Evolutionary conservation across 805 yeast genomes (phyloP).

Genomic region (Komagataella kurtzmanii): DNA sequence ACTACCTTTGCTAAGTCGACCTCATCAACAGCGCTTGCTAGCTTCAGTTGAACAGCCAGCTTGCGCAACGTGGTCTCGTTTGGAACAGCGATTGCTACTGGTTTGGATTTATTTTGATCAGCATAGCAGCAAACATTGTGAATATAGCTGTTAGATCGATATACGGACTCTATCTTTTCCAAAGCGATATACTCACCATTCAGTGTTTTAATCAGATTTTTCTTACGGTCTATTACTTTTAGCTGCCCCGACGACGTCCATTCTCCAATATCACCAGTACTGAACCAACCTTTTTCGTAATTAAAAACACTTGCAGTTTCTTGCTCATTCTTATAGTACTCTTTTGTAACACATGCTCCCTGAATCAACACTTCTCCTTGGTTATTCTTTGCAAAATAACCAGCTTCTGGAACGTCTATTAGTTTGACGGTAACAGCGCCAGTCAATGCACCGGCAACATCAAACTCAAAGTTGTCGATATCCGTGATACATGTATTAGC

Average conservation of each 20-base stretch:
- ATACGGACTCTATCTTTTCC: conserved; percentile 84
- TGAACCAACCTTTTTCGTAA: conserved; percentile 84
- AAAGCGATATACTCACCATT: conserved; percentile 97
- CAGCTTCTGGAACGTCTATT: conserved; percentile 84
- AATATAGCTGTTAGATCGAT: conserved; percentile 71
- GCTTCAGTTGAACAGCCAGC: conserved; percentile 42
- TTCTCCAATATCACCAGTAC: conserved; percentile 94
- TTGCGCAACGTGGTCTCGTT: conserved; percentile 51
- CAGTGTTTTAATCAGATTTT: conserved; percentile 88
- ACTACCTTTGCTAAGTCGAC: conserved; percentile 32
- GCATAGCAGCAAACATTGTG: conserved; percentile 87
- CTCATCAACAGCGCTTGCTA: conserved; percentile 28
- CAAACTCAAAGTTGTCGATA: conserved; percentile 53
- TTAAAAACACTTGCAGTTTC: conserved; percentile 68
- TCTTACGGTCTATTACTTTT: conserved; percentile 82
- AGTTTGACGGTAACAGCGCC: conserved; percentile 81
- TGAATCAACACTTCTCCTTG: conserved; percentile 86
- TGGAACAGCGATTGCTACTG: conserved; percentile 83
- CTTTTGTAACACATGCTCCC: conserved; percentile 62
- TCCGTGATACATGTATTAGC: conserved; percentile 72
- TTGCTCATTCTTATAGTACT: conserved; percentile 71
- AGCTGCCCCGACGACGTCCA: conserved; percentile 76
- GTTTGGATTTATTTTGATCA: conserved; percentile 77
- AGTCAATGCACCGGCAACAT: conserved; percentile 70
- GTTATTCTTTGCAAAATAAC: conserved; percentile 77